A percentile compares a stretch with the other conserved stretches of the same genome.
phyloP scores from a whole-genome alignment of 768 basidiomycete species.

The Tricholomella constricta region DNA sequence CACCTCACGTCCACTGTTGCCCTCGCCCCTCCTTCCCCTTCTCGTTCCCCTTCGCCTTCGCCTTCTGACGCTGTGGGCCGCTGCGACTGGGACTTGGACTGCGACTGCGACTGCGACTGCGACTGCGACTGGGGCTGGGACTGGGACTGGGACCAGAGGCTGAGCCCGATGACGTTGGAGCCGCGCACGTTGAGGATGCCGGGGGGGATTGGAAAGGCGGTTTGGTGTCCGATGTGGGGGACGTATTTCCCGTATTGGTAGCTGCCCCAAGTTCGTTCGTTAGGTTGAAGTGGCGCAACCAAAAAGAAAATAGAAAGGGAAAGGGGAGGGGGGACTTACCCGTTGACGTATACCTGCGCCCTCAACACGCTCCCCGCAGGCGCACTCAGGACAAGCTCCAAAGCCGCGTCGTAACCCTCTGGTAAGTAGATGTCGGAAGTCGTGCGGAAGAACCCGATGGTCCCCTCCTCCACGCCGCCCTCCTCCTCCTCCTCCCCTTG shows the following conservation, averaged over 20 bases:
- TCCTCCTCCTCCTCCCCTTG: no score
- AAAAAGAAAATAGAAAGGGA: no score
- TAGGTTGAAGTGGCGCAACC: background rate
- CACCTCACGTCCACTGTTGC: slow-evolving; percentile 10
- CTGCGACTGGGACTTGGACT: no score
- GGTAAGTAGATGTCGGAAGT: slow-evolving; percentile 9
- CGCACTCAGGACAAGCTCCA: slow-evolving; percentile 3
- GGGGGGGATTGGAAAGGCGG: slow-evolving; percentile 8
- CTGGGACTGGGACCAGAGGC: no score
- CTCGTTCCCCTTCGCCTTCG: no score
- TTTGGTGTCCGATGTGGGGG: slow-evolving; percentile 8
- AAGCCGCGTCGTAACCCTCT: slow-evolving; percentile 5
- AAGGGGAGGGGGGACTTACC: no score
- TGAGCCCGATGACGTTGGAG: slow-evolving; percentile 3
- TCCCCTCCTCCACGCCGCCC: slow-evolving; percentile 3
- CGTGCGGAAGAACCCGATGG: slow-evolving; percentile 12
- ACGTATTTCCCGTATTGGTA: slow-evolving; percentile 13
- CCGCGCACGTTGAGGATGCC: slow-evolving; percentile 9
- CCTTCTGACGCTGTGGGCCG: no score
- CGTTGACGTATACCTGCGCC: slow-evolving; percentile 11
- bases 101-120: background rate
- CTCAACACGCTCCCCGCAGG: slow-evolving; percentile 2
- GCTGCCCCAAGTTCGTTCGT: background rate
- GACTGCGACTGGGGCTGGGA: no score
- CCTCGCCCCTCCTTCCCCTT: no score